A percentile compares a stretch with the other conserved stretches of the same genome.
Evolutionary conservation across 169 alveolate species (phyloP).

Genomic region (Cryptosporidium baileyi): DNA sequence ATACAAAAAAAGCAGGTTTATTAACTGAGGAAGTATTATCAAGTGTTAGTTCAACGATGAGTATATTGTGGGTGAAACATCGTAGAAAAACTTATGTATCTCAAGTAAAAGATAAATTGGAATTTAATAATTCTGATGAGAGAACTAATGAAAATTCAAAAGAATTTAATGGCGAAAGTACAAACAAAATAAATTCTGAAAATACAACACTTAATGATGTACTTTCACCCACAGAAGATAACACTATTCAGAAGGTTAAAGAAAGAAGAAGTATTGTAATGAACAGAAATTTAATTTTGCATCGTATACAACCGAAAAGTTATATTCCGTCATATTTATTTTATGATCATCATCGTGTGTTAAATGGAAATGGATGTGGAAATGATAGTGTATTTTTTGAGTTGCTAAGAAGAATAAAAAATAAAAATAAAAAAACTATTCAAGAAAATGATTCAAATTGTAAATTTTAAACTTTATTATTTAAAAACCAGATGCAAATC

Average conservation of each 20-base stretch:
- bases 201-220: neutral
- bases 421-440: neutral
- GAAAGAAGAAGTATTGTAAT: neutral
- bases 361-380: slow-evolving; percentile 37
- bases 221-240: neutral
- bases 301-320: slow-evolving; percentile 66
- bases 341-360: slow-evolving; percentile 33
- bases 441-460: too few species aligned
- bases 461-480: too few species aligned
- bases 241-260: slow-evolving; percentile 16
- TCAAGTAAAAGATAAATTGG: slow-evolving; percentile 22
- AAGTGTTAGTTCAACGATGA: slow-evolving; percentile 66
- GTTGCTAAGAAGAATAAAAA: slow-evolving; percentile 29
- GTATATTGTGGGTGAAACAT: slow-evolving; percentile 62
- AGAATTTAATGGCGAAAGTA: neutral
- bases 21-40: slow-evolving; percentile 59
- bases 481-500: too few species aligned
- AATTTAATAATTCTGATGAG: neutral
- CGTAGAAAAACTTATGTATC: slow-evolving; percentile 47
- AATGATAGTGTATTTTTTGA: slow-evolving; percentile 37
- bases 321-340: slow-evolving; percentile 62
- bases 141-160: neutral
- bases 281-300: slow-evolving; percentile 5
- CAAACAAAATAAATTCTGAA: neutral
- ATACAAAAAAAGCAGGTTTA: slow-evolving; percentile 64